Evolutionary conservation across 192 early-diverging fungal genomes (phyloP).

Genomic region (Rhizophagus clarus): DNA sequence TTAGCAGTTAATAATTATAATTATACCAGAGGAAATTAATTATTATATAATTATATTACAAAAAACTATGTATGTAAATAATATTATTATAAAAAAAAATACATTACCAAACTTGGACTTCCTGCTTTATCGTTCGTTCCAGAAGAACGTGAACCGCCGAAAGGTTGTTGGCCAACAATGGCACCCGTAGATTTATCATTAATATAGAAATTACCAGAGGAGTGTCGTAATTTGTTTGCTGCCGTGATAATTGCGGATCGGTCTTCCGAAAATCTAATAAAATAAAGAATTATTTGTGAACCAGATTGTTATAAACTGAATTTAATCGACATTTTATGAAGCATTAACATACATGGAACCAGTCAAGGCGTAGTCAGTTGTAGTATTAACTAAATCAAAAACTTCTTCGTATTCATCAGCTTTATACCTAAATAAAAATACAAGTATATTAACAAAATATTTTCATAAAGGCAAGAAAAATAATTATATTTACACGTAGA

Average conservation of each 20-base stretch:
- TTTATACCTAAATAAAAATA: constrained; percentile 41
- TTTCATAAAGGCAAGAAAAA: background rate
- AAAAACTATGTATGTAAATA: no score
- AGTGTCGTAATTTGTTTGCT: constrained; percentile 78
- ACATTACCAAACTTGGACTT: constrained; percentile 56
- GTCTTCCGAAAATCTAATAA: constrained; percentile 76
- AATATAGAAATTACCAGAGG: constrained; percentile 97
- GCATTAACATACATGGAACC: constrained; percentile 62
- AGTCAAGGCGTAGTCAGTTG: constrained; percentile 88
- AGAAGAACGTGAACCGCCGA: constrained; percentile 90
- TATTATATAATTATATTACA: no score
- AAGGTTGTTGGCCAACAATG: constrained; percentile 97
- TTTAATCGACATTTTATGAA: background rate
- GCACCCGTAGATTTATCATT: constrained; percentile 99
- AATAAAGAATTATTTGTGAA: constrained; percentile 8
- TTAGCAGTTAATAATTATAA: background rate
- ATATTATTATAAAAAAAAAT: background rate
- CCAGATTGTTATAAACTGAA: background rate
- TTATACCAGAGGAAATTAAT: background rate
- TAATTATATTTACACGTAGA: constrained; percentile 77
- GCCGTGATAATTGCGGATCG: constrained; percentile 75
- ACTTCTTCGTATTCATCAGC: constrained; percentile 76
- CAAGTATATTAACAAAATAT: background rate
- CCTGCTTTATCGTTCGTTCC: constrained; percentile 99
- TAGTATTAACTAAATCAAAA: constrained; percentile 73